Base-by-base conservation (phyloP, 208 protist genomes). In the Wallacemonas sp. region DNA sequence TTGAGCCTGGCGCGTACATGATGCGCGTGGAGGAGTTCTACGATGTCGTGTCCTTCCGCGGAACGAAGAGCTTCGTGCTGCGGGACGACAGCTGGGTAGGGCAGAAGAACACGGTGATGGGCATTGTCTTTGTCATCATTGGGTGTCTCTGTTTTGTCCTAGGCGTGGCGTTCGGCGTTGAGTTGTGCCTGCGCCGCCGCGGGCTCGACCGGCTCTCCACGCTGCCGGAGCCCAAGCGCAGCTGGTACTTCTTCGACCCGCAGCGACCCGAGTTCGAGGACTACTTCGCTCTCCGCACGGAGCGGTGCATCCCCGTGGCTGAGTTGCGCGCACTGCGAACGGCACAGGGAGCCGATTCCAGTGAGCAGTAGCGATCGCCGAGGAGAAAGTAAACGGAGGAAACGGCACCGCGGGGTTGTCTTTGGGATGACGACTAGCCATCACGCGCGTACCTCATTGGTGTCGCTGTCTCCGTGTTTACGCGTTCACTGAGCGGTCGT, bases 51-150 rank as follows among this genome's bases (percentile, higher is more conserved):
- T 66, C 74, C 36, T 98, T 99, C 66, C 42, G 79, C 32, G 98
- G 98, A 19, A 78, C 66, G 41, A 99, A 99, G 76, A 81, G 76
- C 58, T 74, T 99, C 44, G 85, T 99, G 3, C 73, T 99, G 15
- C 93, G 58, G 85, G 78, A 61, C 74, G 64, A 27, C 70, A 82
- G 83, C 76, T 98, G 68, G 78, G 53, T 79, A 1, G 78, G 76
- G 12, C 70, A 78, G 36, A 69, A 63, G 36, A 78, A 82, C 68
- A 45, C 41, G 13, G 64, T n/a, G 6, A 37, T 92, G 22, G 89
- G 82, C 19, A 69, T 87, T 39, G 52, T 83, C 22, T 90, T 91
- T 29, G 32, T 91, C 13, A 50, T 81, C 17, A 79, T 92, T 38
- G 89, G 85, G 6, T 64, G 68, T 5, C n/a, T 83, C 3, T 76